Conservation (phyloP, 805 yeast species). For the Cyberlindnera xishuangbannaensis region DNA sequence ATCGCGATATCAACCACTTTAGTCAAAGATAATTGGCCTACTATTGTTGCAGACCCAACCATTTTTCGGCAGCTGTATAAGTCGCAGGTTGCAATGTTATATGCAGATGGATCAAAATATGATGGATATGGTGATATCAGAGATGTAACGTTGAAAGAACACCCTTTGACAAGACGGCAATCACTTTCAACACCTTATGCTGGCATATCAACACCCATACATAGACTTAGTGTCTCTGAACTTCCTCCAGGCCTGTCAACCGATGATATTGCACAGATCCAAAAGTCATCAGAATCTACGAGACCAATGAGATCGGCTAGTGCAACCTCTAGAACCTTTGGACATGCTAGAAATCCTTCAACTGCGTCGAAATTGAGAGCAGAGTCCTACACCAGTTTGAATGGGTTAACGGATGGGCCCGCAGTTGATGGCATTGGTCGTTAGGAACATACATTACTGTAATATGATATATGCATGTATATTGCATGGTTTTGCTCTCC, state of each 20-base stretch:
- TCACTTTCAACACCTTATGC: slow-evolving; percentile 4
- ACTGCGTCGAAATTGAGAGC: slow-evolving; percentile 9
- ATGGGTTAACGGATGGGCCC: slow-evolving; percentile 4
- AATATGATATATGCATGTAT: too few relatives aligned
- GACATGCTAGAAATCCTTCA: slow-evolving; percentile 2
- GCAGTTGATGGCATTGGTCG: not conserved
- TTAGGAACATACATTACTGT: too few relatives aligned
- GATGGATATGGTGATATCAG: slow-evolving; percentile 11
- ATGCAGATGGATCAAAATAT: slow-evolving; percentile 3
- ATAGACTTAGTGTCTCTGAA: slow-evolving; percentile 8
- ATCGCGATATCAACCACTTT: slow-evolving; percentile 5
- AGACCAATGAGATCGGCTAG: slow-evolving; percentile 3
- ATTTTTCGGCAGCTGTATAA: slow-evolving; percentile 3
- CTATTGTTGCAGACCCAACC: not conserved
- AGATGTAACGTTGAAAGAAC: slow-evolving; percentile 6
- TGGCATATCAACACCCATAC: slow-evolving; percentile 7
- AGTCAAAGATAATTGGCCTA: slow-evolving; percentile 17
- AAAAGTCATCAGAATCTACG: not conserved
- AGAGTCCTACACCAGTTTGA: slow-evolving; percentile 7
- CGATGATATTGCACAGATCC: slow-evolving; percentile 10
- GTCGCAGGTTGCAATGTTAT: slow-evolving; percentile 7
- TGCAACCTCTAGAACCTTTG: not conserved
- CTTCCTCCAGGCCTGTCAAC: slow-evolving; percentile 9
- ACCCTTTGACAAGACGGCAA: slow-evolving; percentile 11
- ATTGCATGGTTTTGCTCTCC: too few relatives aligned